Evolutionary conservation across 805 yeast species (phyloP).

Genomic region (Lipomyces orientalis): DNA sequence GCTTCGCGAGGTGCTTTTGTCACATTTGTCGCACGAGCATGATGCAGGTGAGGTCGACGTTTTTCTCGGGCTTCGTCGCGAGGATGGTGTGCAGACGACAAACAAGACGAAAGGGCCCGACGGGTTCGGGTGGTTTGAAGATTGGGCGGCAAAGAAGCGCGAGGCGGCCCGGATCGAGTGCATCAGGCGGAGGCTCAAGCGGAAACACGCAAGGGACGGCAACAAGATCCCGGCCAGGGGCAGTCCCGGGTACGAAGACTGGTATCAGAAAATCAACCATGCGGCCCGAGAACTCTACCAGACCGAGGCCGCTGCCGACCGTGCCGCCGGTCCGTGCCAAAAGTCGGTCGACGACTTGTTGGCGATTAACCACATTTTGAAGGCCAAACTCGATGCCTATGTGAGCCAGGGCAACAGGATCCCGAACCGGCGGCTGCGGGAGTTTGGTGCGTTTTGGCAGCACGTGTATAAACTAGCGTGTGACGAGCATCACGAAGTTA

Average conservation of each 20-base stretch:
- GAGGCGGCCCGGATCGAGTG: neutral
- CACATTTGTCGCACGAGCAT: neutral
- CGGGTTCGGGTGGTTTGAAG: neutral
- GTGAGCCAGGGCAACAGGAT: neutral
- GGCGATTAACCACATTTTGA: neutral
- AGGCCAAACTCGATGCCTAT: neutral
- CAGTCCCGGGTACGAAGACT: neutral
- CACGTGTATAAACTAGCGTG: neutral
- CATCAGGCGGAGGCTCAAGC: neutral
- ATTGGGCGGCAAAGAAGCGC: neutral
- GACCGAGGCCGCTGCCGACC: neutral
- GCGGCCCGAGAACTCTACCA: neutral
- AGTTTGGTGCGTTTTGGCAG: neutral
- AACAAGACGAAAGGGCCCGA: neutral
- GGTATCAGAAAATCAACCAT: neutral
- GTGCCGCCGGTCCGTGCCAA: neutral
- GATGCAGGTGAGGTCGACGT: neutral
- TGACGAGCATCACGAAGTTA: neutral
- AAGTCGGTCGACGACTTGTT: neutral
- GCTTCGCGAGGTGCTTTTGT: neutral
- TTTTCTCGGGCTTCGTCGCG: neutral
- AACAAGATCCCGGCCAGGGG: neutral
- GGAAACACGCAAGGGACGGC: neutral
- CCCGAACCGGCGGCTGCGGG: neutral
- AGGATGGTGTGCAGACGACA: neutral